A percentile compares a stretch with the other conserved stretches of the same genome.
Evolutionary conservation across 768 basidiomycete genomes (phyloP).

Genomic region (Favolaschia claudopus): DNA sequence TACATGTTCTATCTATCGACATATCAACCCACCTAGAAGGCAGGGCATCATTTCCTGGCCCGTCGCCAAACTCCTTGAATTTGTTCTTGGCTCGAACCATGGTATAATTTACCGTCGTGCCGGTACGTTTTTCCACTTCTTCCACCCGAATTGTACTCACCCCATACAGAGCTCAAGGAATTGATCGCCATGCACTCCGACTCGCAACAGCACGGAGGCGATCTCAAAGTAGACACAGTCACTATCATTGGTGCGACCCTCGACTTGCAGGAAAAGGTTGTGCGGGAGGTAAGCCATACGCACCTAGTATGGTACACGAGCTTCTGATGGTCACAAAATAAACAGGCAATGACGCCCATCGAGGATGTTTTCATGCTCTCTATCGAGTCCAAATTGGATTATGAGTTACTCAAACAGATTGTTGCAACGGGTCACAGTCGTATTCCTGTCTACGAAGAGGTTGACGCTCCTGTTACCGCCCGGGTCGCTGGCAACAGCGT

Average conservation of each 20-base stretch:
- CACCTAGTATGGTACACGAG: too few relatives aligned
- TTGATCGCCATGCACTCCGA: constrained; percentile 86
- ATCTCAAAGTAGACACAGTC: constrained; percentile 86
- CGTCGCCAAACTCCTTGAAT: constrained; percentile 82
- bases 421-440: constrained; percentile 84
- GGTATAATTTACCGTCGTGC: constrained; percentile 90
- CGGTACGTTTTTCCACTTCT: constrained; percentile 40
- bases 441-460: constrained; percentile 83
- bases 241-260: constrained; percentile 90
- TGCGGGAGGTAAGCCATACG: constrained; percentile 72
- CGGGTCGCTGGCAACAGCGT: constrained; percentile 2
- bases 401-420: constrained; percentile 76
- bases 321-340: too few relatives aligned
- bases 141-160: neutral
- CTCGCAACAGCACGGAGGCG: constrained; percentile 77
- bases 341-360: constrained; percentile 89
- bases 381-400: constrained; percentile 84
- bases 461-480: constrained; percentile 52
- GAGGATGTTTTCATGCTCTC: constrained; percentile 86
- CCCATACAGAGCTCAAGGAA: constrained; percentile 77
- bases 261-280: constrained; percentile 88
- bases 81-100: constrained; percentile 81
- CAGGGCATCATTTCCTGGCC: constrained; percentile 85
- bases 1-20: neutral
- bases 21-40: too few relatives aligned